These are phyloP conservation scores for Coemansia sp. DNA, from an alignment of 192 early-diverging fungal species.

Conservation along the genomic window DNA sequence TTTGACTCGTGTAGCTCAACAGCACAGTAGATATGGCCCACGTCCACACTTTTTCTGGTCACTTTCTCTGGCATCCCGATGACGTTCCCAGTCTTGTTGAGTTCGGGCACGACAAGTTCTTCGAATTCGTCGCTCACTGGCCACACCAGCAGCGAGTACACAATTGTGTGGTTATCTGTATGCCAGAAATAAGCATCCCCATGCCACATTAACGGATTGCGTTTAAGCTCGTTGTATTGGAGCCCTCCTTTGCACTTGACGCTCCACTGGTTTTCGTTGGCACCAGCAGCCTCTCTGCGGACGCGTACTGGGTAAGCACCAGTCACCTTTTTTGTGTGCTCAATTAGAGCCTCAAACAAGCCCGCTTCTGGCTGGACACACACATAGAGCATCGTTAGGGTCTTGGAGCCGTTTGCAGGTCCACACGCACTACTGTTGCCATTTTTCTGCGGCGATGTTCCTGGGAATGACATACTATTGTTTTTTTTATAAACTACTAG, in stretches of 20 bases:
- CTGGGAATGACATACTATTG: too few species aligned
- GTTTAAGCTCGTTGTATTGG: neutral
- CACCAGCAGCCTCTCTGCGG: neutral
- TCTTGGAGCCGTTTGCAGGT: neutral
- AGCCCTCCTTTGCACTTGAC: neutral
- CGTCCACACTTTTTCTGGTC: neutral
- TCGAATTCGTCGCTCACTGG: conserved; percentile 1
- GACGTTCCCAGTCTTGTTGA: neutral
- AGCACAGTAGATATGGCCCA: neutral
- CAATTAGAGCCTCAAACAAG: neutral
- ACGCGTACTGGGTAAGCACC: neutral
- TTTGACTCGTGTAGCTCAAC: neutral
- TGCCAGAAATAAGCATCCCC: conserved; percentile 2
- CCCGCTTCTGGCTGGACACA: neutral
- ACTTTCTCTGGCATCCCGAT: neutral
- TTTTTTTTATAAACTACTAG: too few species aligned
- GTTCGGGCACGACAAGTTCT: neutral
- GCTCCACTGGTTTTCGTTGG: neutral
- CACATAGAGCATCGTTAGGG: neutral
- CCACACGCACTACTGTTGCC: neutral
- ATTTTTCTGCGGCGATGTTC: neutral
- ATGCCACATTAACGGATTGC: neutral
- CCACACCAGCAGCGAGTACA: neutral
- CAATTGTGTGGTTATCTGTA: neutral
- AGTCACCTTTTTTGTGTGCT: neutral